Conservation (phyloP, 164 flowering plant genomes). For the Vitis labrusca region DNA sequence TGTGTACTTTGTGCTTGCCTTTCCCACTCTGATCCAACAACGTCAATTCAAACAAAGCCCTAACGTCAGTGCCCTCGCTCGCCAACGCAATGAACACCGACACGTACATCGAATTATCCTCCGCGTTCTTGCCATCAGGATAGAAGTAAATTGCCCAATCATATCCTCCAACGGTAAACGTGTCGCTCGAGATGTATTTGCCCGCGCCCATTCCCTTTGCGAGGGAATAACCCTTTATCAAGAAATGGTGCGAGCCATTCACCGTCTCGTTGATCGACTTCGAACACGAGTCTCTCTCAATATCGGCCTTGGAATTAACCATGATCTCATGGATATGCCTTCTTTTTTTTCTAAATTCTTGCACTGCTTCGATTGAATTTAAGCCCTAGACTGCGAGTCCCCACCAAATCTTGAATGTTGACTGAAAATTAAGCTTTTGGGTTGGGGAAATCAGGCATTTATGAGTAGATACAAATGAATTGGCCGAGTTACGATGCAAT, state of each 20-base stretch:
- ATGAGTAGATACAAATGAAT: too few relatives aligned
- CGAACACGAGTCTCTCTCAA: conserved; percentile 38
- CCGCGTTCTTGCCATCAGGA: conserved; percentile 87
- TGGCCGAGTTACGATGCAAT: too few relatives aligned
- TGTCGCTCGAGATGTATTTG: conserved; percentile 65
- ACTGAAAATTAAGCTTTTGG: too few relatives aligned
- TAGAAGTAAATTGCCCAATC: conserved; percentile 93
- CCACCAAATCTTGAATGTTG: neutral
- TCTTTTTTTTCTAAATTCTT: conserved; percentile 3
- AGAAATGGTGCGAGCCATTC: conserved; percentile 72
- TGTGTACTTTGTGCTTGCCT: conserved; percentile 79
- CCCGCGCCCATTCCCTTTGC: conserved; percentile 89
- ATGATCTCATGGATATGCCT: conserved; percentile 23
- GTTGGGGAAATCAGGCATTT: too few relatives aligned
- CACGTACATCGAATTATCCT: conserved; percentile 70
- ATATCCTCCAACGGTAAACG: conserved; percentile 75
- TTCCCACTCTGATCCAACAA: conserved; percentile 81
- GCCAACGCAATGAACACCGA: conserved; percentile 83
- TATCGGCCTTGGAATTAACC: conserved; percentile 13
- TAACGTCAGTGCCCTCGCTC: conserved; percentile 76
- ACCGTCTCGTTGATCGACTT: conserved; percentile 71
- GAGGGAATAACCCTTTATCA: conserved; percentile 74
- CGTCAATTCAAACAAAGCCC: conserved; percentile 80
- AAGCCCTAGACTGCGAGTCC: conserved; percentile 8
- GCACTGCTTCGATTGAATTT: neutral